Base-by-base conservation (phyloP, 805 yeast genomes). In the Wickerhamomyces mucosus region DNA sequence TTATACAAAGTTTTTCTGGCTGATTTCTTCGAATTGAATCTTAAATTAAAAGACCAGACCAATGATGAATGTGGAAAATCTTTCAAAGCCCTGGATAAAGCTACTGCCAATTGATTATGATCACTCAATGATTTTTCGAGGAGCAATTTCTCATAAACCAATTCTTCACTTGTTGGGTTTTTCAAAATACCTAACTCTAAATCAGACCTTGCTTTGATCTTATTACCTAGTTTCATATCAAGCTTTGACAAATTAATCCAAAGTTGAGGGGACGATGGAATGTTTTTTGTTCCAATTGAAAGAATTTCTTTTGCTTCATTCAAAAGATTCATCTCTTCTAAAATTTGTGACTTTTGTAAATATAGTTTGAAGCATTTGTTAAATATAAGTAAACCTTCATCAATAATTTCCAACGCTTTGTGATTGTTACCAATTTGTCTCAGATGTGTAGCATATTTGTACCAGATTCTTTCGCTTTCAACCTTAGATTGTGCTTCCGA, bases 11-110 rank as follows among this genome's bases (percentile, higher is more conserved):
- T 69, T 51, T 75, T 67, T 45, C 71, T 59, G 43, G 72, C 58
- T 29, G 78, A 56, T 54, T 69, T 49, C 52, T 65, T 64, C 34
- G 67, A 48, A 10, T 55, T 51, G 15, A 58, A 40, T 32, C 44
- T 49, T 11, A 89, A 61, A 32, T 72, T 63, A 39, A 72, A 75
- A 2, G 69, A 51, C 95, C 95, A 85, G 6, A 89, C 46, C 4
- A 49, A 20, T 0, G 88, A 67, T 1, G 80, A 72, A 0, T 53
- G 38, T 0, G 92, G 88, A 26, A 73, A 63, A 13, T 58, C 55
- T 38, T 69, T 69, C 10, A 83, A 52, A 1, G 81, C 88, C 36
- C 65, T 69, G 4, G 75, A 64, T 3, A 79, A 48, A 11, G 80
- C 45, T 23, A 65, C 65, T 18, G 67, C 54, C 0, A 81, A 83